These are phyloP conservation scores for Agrostemma githago DNA, from an alignment of 148 eudicot species.

Conservation along the genomic window DNA sequence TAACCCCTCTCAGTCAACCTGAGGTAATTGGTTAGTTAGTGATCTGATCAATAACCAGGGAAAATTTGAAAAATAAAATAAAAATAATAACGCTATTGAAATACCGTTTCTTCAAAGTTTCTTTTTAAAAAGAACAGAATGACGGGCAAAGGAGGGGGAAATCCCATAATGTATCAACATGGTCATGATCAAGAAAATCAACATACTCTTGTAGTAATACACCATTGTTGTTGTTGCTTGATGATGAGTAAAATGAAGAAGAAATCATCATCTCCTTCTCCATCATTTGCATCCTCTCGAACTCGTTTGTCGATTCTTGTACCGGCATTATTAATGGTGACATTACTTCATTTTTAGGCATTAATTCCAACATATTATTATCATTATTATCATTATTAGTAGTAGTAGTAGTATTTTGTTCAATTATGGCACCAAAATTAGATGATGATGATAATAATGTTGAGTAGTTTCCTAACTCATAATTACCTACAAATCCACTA, in stretches of 20 bases:
- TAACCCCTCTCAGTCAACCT: slow-evolving; percentile 25
- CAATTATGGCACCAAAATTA: slow-evolving; percentile 31
- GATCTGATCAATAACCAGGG: background rate
- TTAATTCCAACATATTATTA: slow-evolving; percentile 23
- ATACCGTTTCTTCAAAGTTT: no score
- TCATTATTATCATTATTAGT: slow-evolving; percentile 21
- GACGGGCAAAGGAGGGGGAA: slow-evolving; percentile 55
- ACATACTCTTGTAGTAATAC: slow-evolving; percentile 39
- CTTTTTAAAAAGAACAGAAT: slow-evolving; percentile 30
- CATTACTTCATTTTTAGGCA: slow-evolving; percentile 33
- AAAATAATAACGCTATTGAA: background rate
- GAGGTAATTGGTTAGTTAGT: slow-evolving; percentile 11
- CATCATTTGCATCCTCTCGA: slow-evolving; percentile 54
- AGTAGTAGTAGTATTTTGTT: slow-evolving; percentile 28
- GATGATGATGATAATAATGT: background rate
- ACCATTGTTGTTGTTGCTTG: slow-evolving; percentile 28
- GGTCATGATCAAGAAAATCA: slow-evolving; percentile 48
- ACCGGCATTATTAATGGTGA: slow-evolving; percentile 14
- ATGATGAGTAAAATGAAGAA: slow-evolving; percentile 30
- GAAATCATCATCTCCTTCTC: slow-evolving; percentile 51
- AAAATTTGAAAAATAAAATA: background rate
- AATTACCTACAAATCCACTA: slow-evolving; percentile 32
- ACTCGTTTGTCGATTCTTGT: slow-evolving; percentile 34
- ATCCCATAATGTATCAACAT: slow-evolving; percentile 64
- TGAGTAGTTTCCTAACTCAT: slow-evolving; percentile 24